Evolutionary conservation across 2,329 filamentous ascomycete species (phyloP).

Genomic region (Ophiostoma sp.): DNA sequence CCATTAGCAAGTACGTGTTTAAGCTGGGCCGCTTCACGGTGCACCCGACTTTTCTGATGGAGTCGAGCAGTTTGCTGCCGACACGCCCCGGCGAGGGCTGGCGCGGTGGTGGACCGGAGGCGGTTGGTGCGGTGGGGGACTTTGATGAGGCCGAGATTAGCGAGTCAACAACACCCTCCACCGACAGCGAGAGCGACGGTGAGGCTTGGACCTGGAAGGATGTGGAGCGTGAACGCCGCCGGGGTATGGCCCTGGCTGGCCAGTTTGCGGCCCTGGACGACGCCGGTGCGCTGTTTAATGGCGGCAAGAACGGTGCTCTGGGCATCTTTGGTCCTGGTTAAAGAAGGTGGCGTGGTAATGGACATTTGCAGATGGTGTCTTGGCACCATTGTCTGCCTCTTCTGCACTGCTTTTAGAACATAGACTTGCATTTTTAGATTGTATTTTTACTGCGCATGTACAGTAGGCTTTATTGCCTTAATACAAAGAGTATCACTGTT

Average conservation of each 20-base stretch:
- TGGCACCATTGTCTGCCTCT: not conserved
- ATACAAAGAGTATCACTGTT: not conserved
- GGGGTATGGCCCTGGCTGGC: conserved; percentile 55
- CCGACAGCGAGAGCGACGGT: conserved; percentile 39
- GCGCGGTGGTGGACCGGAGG: conserved; percentile 43
- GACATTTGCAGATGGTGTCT: not conserved
- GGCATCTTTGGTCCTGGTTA: conserved; percentile 44
- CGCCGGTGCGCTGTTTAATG: conserved; percentile 54
- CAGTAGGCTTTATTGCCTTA: not conserved
- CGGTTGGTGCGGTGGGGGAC: conserved; percentile 44
- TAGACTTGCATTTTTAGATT: conserved; percentile 12
- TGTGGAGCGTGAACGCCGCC: conserved; percentile 56
- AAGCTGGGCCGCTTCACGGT: conserved; percentile 82
- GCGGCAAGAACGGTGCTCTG: conserved; percentile 53
- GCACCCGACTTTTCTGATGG: conserved; percentile 73
- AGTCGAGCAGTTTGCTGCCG: conserved; percentile 72
- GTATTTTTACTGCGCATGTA: not conserved
- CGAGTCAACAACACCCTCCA: conserved; percentile 36
- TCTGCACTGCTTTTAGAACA: not conserved
- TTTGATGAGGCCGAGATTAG: conserved; percentile 39
- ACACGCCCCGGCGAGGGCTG: conserved; percentile 64
- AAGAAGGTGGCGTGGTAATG: not conserved
- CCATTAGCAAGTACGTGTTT: conserved; percentile 77
- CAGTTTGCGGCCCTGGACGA: conserved; percentile 60
- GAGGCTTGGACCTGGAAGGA: conserved; percentile 59